Evolutionary conservation across 2,329 filamentous ascomycete species (phyloP).

Genomic region (Knoxdaviesia capensis): DNA sequence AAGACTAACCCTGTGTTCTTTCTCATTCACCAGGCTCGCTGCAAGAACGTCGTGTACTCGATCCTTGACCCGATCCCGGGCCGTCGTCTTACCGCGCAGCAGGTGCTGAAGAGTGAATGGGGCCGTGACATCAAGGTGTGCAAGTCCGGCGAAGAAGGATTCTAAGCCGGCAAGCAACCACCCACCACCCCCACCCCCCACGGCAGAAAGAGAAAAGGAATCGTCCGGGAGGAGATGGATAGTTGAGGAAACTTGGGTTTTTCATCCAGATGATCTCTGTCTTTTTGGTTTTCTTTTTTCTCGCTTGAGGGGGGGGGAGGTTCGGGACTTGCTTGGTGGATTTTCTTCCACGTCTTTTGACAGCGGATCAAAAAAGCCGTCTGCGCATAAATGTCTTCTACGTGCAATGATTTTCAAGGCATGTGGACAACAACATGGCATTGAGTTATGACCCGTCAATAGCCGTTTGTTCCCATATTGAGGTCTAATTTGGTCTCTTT

Average conservation of each 20-base stretch:
- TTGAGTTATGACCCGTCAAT: not conserved
- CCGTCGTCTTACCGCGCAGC: conserved; percentile 82
- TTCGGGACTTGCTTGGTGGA: no score
- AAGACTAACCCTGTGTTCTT: not conserved
- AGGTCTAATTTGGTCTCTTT: not conserved
- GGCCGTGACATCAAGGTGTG: conserved; percentile 94
- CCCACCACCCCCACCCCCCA: not conserved
- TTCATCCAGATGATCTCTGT: no score
- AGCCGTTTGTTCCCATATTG: not conserved
- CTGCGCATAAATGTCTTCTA: no score
- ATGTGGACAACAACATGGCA: not conserved
- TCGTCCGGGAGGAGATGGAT: no score
- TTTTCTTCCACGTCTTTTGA: no score
- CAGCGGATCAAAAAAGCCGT: no score
- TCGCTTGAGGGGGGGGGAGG: no score
- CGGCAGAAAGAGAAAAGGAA: not conserved
- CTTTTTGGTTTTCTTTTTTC: no score
- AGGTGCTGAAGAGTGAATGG: conserved; percentile 97
- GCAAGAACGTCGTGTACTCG: conserved; percentile 96
- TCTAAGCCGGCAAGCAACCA: conserved; percentile 25
- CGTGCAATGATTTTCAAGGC: no score
- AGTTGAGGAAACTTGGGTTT: no score
- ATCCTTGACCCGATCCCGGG: conserved; percentile 88
- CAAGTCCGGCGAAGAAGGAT: conserved; percentile 87
- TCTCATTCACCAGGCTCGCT: conserved; percentile 51